Percentiles rank a stretch among this genome's conserved stretches.
Conservation (phyloP, 2,329 filamentous ascomycete species). For the Amphichorda felina region DNA sequence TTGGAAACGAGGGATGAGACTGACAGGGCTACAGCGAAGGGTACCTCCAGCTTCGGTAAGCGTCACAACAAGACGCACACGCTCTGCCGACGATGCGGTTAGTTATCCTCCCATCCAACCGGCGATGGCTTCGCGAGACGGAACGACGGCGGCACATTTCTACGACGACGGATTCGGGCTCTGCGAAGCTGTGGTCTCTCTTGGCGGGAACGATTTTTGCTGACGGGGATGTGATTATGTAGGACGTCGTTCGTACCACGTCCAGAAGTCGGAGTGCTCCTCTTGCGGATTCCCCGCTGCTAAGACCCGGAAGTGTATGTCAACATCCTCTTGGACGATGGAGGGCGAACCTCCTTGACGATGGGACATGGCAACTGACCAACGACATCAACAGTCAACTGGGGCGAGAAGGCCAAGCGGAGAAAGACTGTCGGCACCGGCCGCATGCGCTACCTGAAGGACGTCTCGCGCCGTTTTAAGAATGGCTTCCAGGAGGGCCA, state of each 20-base stretch:
- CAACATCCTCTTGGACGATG: background rate
- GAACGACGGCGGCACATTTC: background rate
- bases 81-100: conserved; percentile 96
- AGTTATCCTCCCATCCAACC: conserved; percentile 29
- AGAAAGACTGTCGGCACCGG: conserved; percentile 98
- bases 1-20: background rate
- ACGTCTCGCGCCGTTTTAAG: conserved; percentile 84
- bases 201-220: conserved; percentile 7
- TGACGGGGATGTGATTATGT: conserved; percentile 10
- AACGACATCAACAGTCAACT: conserved; percentile 68
- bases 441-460: conserved; percentile 91
- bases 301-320: conserved; percentile 98
- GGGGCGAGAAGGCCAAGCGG: conserved; percentile 99
- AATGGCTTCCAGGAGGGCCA: conserved; percentile 93
- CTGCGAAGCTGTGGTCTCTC: no score
- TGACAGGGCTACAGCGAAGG: conserved; percentile 33
- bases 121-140: no score
- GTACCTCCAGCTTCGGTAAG: conserved; percentile 46
- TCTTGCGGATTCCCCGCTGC: conserved; percentile 93
- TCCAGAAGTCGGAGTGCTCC: conserved; percentile 98
- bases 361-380: no score
- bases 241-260: conserved; percentile 96
- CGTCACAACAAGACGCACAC: conserved; percentile 98
- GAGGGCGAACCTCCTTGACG: no score
- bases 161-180: conserved; percentile 2